Base-by-base conservation (phyloP, 345 rosid species). In the Ailanthus altissimus region DNA sequence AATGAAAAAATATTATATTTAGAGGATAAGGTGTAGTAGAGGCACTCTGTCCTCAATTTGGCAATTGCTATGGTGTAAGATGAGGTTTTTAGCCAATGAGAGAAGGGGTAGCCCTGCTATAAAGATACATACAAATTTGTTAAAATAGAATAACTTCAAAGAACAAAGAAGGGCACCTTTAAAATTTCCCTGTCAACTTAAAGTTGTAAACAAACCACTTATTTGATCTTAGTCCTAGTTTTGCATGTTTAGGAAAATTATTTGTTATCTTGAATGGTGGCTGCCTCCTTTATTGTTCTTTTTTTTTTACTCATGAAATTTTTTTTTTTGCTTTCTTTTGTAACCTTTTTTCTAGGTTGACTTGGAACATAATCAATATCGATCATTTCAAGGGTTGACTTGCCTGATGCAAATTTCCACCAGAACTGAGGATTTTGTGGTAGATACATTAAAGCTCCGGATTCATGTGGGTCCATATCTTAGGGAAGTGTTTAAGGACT, bases 351-450 rank as follows among this genome's bases (percentile, higher is more conserved):
- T 82, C 42, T 75, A 95, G 99, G 99, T 93, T 80, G 99, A 95
- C 84, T 78, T 95, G 89, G 99, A 95, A 84, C 98, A 95, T 83
- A 95, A 95, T 81, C 98, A 93, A 38, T 95, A 95, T 85, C 92
- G 98, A 63, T 90, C 98, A 47, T 95, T 93, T 75, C 99, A 90
- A 90, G 99, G 99, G 62, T 76, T 93, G 84, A 93, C 98, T 61
- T 95, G 99, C 85, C 85, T 93, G 87, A 96, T 96, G 89, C 99
- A 96, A 92, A 88, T 96, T 81, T 96, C 98, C 62, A 93, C 99
- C 26, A 86, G 98, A 88, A 88, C 85, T 0, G 98, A 93, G 85
- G 98, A 96, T 83, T 96, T 84, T 83, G 74, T 96, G 43, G 83
- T 96, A 50, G 98, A 96, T 83, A 88, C 94, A 9, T 84, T 93